phyloP scores from a whole-genome alignment of 139 green algal genomes.

The Picochlorum sp. region DNA sequence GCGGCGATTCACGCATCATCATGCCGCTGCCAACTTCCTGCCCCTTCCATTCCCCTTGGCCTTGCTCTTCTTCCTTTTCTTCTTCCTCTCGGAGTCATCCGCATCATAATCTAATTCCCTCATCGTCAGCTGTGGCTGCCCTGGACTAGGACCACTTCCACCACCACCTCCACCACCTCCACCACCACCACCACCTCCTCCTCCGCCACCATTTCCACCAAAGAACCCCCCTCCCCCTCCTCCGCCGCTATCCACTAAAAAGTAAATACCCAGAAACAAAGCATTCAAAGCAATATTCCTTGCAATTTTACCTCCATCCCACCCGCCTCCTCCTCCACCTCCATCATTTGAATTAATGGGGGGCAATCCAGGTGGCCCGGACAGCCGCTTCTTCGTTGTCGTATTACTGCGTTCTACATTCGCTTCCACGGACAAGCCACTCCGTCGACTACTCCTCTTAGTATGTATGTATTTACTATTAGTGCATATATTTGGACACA shows the following conservation, averaged over 20 bases:
- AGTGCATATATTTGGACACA: no score
- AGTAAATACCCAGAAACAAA: slow-evolving; percentile 23
- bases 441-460: no score
- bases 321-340: slow-evolving; percentile 33
- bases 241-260: slow-evolving; percentile 29
- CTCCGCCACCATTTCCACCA: slow-evolving; percentile 29
- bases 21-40: neutral
- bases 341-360: slow-evolving; percentile 26
- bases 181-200: slow-evolving; percentile 15
- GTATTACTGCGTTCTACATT: slow-evolving; percentile 29
- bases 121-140: slow-evolving; percentile 6
- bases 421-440: neutral
- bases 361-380: slow-evolving; percentile 35
- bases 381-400: slow-evolving; percentile 29
- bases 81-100: neutral
- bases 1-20: no score
- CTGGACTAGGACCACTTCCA: slow-evolving; percentile 3
- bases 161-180: slow-evolving; percentile 15
- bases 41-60: neutral
- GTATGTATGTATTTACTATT: no score
- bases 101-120: slow-evolving; percentile 17
- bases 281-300: slow-evolving; percentile 33
- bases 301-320: slow-evolving; percentile 24
- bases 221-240: slow-evolving; percentile 16
- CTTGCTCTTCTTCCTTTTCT: slow-evolving; percentile 5